Conservation (phyloP, 176 grass and related monocot species). For the Alloteropsis semialata region DNA sequence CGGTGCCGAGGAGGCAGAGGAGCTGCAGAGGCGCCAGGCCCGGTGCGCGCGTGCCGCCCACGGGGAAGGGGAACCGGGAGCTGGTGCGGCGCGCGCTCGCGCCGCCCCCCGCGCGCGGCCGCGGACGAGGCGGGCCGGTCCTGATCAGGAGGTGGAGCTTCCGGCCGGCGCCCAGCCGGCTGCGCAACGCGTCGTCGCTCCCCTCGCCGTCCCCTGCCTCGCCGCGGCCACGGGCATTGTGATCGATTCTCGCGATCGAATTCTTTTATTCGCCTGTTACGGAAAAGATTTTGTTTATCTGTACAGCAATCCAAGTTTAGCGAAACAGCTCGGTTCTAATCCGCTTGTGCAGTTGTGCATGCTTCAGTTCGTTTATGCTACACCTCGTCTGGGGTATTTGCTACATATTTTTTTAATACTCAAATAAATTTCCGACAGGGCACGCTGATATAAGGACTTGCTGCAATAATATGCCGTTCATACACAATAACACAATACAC, state of each 20-base stretch:
- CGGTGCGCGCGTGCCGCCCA: slow-evolving; percentile 26
- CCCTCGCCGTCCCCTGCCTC: background rate
- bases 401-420: background rate
- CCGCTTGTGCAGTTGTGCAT: background rate
- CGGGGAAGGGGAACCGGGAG: slow-evolving; percentile 57
- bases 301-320: background rate
- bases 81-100: slow-evolving; percentile 64
- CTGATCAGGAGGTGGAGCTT: slow-evolving; percentile 65
- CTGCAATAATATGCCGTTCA: too few relatives aligned
- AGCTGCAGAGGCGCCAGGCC: slow-evolving; percentile 13
- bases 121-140: background rate
- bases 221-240: slow-evolving; percentile 17
- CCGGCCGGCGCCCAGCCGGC: slow-evolving; percentile 59
- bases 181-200: slow-evolving; percentile 47
- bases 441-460: too few relatives aligned
- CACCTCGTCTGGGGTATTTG: background rate
- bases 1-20: slow-evolving; percentile 6
- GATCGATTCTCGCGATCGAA: background rate
- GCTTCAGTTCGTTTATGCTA: background rate
- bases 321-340: background rate
- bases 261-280: background rate
- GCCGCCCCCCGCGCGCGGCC: slow-evolving; percentile 34
- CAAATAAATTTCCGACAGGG: too few relatives aligned
- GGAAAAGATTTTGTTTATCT: background rate
- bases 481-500: too few relatives aligned